phyloP scores from a whole-genome alignment of 148 eudicot species.

The Diospyros kaki region DNA sequence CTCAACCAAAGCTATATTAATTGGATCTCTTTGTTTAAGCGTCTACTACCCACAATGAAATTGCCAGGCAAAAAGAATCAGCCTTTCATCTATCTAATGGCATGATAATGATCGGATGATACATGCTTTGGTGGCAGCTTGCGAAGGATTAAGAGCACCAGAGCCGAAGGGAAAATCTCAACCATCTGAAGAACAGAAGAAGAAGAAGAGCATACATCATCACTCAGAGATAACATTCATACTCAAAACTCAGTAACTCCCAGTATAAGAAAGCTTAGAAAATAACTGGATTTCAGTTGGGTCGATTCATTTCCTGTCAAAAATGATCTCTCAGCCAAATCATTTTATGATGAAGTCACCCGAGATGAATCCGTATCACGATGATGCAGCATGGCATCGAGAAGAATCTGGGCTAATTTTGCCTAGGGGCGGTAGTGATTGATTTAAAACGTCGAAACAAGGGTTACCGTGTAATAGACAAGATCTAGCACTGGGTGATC shows the following conservation, averaged over 20 bases:
- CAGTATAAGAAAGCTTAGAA: too few species aligned
- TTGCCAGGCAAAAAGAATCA: background rate
- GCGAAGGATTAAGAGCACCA: slow-evolving; percentile 62
- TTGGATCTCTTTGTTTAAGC: background rate
- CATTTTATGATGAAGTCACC: background rate
- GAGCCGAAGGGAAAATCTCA: slow-evolving; percentile 56
- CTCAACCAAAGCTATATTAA: background rate
- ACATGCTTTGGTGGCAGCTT: slow-evolving; percentile 60
- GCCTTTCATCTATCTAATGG: slow-evolving; percentile 41
- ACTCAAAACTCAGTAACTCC: too few species aligned
- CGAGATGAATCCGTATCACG: too few species aligned
- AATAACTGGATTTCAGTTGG: too few species aligned
- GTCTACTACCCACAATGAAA: background rate
- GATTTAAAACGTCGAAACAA: background rate
- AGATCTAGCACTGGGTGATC: slow-evolving; percentile 47
- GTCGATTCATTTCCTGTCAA: background rate
- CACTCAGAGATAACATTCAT: background rate
- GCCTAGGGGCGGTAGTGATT: background rate
- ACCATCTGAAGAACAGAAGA: slow-evolving; percentile 34
- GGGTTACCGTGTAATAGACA: slow-evolving; percentile 47
- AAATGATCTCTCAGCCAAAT: background rate
- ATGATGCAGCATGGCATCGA: too few species aligned
- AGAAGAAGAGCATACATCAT: background rate
- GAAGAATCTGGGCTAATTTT: background rate
- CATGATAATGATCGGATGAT: slow-evolving; percentile 44